These are phyloP conservation scores for Debaryomyces nepalensis DNA, from an alignment of 1,139 yeast genomes.

Conservation along the genomic window DNA sequence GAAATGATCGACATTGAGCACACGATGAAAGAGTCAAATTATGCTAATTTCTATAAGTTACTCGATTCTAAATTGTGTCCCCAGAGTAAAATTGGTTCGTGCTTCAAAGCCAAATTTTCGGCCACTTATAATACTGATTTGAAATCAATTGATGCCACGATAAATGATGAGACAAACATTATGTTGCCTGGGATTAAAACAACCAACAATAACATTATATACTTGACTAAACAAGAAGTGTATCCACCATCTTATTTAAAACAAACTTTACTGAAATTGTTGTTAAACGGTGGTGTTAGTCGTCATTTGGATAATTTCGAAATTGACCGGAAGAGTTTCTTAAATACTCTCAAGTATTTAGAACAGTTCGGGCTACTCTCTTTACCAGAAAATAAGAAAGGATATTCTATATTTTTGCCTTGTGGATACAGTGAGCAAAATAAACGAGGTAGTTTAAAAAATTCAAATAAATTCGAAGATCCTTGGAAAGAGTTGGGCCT, in stretches of 20 bases:
- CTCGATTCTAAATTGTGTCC: constrained; percentile 38
- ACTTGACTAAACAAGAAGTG: constrained; percentile 62
- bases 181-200: constrained; percentile 50
- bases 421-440: constrained; percentile 45
- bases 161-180: constrained; percentile 49
- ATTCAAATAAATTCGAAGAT: constrained; percentile 17
- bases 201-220: constrained; percentile 60
- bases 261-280: constrained; percentile 41
- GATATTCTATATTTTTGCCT: constrained; percentile 82
- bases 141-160: constrained; percentile 22
- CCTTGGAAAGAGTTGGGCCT: constrained; percentile 77
- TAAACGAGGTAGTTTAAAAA: neutral
- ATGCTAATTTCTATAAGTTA: constrained; percentile 22
- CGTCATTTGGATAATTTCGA: constrained; percentile 36
- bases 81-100: constrained; percentile 45
- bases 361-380: constrained; percentile 34
- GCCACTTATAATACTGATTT: constrained; percentile 49
- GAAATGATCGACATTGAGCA: constrained; percentile 43
- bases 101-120: constrained; percentile 49
- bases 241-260: constrained; percentile 41
- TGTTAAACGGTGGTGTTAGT: constrained; percentile 40
- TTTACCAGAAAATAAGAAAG: constrained; percentile 55
- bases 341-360: constrained; percentile 41
- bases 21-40: constrained; percentile 4
- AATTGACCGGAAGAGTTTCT: constrained; percentile 42